These are phyloP conservation scores for Galeopsis tetrahit DNA, from an alignment of 257 asterid species.

Conservation along the genomic window DNA sequence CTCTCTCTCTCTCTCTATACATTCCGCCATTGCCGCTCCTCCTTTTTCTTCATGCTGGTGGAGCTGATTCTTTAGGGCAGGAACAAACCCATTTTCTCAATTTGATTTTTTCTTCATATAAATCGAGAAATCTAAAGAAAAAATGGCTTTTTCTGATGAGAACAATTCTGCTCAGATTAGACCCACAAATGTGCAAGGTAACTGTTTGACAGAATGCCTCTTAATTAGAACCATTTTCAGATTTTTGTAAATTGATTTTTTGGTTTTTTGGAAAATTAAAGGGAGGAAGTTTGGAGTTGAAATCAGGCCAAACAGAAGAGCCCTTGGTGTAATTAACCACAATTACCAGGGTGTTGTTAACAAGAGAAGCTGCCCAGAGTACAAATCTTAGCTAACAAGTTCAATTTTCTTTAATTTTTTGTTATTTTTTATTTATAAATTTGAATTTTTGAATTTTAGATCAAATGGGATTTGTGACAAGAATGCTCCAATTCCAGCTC, in stretches of 20 bases:
- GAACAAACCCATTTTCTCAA: slow-evolving; percentile 17
- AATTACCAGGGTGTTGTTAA: slow-evolving; percentile 53
- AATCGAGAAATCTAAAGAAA: slow-evolving; percentile 34
- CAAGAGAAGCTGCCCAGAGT: slow-evolving; percentile 78
- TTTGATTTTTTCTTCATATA: slow-evolving; percentile 29
- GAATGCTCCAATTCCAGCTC: slow-evolving; percentile 47
- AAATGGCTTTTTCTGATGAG: slow-evolving; percentile 60
- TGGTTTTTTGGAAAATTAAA: slow-evolving; percentile 36
- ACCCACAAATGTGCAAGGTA: slow-evolving; percentile 60
- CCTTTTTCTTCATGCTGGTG: slow-evolving; percentile 26
- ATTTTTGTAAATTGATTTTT: slow-evolving; percentile 8
- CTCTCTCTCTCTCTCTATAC: slow-evolving; percentile 15
- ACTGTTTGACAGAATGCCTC: background rate
- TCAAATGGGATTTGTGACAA: slow-evolving; percentile 56
- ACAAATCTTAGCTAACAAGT: slow-evolving; percentile 39
- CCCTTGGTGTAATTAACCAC: slow-evolving; percentile 65
- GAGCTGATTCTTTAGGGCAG: slow-evolving; percentile 28
- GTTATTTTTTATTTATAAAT: background rate
- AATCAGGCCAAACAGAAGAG: slow-evolving; percentile 64
- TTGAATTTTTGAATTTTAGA: slow-evolving; percentile 46
- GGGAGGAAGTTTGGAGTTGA: slow-evolving; percentile 71
- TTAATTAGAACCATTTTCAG: background rate
- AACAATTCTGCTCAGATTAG: slow-evolving; percentile 52
- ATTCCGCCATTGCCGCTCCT: slow-evolving; percentile 30
- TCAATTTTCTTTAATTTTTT: slow-evolving; percentile 2